phyloP scores from a whole-genome alignment of 1,284 basidiomycete genomes.

The Malassezia globosa region DNA sequence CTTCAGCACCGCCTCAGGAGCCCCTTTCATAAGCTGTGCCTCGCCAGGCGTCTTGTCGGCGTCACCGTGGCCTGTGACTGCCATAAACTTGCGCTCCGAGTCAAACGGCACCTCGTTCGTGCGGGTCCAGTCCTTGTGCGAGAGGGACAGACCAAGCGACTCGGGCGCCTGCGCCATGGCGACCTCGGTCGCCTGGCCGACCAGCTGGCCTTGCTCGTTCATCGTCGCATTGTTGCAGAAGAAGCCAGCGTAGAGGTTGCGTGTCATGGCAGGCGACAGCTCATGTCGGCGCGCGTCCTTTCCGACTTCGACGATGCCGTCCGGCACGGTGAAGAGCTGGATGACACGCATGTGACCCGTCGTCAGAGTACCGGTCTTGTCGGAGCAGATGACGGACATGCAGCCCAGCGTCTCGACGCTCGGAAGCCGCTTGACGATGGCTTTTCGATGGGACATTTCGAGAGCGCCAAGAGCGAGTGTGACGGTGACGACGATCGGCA shows the following conservation, averaged over 20 bases:
- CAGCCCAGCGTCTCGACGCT: slow-evolving; percentile 87
- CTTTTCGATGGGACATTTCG: slow-evolving; percentile 83
- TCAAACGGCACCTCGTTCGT: slow-evolving; percentile 74
- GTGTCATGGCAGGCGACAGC: slow-evolving; percentile 54
- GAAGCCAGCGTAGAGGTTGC: slow-evolving; percentile 56
- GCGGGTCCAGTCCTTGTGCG: slow-evolving; percentile 61
- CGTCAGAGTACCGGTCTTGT: slow-evolving; percentile 94
- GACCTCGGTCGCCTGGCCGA: slow-evolving; percentile 87
- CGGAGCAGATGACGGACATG: slow-evolving; percentile 89
- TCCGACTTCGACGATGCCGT: slow-evolving; percentile 57
- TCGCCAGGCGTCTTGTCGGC: slow-evolving; percentile 22
- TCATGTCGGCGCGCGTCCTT: slow-evolving; percentile 15
- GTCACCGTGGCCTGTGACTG: slow-evolving; percentile 60
- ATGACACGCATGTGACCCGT: slow-evolving; percentile 91
- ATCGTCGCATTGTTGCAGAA: slow-evolving; percentile 55
- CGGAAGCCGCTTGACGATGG: slow-evolving; percentile 91
- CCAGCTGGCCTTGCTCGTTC: slow-evolving; percentile 62
- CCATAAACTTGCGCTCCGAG: slow-evolving; percentile 86
- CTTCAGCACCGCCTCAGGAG: slow-evolving; percentile 73
- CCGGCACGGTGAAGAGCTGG: slow-evolving; percentile 74
- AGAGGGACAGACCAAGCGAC: slow-evolving; percentile 60
- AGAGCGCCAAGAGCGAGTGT: slow-evolving; percentile 87
- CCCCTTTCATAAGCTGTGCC: slow-evolving; percentile 68
- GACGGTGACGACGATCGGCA: slow-evolving; percentile 94
- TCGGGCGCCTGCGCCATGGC: slow-evolving; percentile 75